phyloP scores from a whole-genome alignment of 495 filamentous ascomycete species.

The Opeltia flavorubescens region DNA sequence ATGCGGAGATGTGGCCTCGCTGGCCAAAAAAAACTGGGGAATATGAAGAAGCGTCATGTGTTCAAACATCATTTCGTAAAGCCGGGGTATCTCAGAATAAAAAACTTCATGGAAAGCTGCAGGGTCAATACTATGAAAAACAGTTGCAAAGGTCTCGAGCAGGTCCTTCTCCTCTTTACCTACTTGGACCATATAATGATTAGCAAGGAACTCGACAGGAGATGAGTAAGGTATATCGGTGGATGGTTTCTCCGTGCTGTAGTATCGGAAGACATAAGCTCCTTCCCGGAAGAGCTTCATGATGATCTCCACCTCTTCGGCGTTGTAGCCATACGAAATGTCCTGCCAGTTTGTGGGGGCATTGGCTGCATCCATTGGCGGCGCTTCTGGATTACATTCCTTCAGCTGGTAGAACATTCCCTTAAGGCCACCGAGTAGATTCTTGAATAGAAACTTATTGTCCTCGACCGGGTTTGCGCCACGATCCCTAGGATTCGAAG shows the following conservation, averaged over 20 bases:
- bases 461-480: constrained; percentile 88
- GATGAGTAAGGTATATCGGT: constrained; percentile 62
- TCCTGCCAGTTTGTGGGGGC: constrained; percentile 88
- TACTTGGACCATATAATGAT: constrained; percentile 81
- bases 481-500: constrained; percentile 80
- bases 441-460: constrained; percentile 97
- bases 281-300: constrained; percentile 96
- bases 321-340: constrained; percentile 90
- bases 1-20: constrained; percentile 90
- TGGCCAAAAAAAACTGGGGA: constrained; percentile 94
- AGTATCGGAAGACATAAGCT: constrained; percentile 90
- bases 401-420: constrained; percentile 93
- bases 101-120: constrained; percentile 98
- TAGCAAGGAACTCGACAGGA: constrained; percentile 77
- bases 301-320: constrained; percentile 91
- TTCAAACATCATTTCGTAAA: constrained; percentile 97
- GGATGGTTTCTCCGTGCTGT: constrained; percentile 69
- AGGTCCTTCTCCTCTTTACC: constrained; percentile 95
- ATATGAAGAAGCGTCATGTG: constrained; percentile 88
- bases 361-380: constrained; percentile 54
- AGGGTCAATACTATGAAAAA: constrained; percentile 97
- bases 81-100: constrained; percentile 85
- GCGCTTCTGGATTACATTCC: constrained; percentile 62
- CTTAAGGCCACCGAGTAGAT: constrained; percentile 93
- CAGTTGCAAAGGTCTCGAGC: constrained; percentile 91